These are phyloP conservation scores for Botrytis porri DNA, from an alignment of 2,329 filamentous ascomycete species.

Conservation along the genomic window DNA sequence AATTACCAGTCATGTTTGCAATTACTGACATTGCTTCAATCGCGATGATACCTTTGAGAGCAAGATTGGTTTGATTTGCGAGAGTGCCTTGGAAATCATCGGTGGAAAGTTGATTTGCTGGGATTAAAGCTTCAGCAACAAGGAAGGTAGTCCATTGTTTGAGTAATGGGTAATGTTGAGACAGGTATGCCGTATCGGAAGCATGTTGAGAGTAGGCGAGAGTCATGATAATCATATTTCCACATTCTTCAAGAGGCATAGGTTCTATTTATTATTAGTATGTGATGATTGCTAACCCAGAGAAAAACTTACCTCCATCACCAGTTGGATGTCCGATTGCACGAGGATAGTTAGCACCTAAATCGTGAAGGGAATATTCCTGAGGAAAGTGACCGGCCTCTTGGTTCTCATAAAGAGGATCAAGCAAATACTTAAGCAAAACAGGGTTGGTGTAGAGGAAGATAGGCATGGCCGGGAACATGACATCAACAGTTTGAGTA, in stretches of 20 bases:
- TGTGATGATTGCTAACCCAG: neutral
- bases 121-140: constrained; percentile 69
- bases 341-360: constrained; percentile 67
- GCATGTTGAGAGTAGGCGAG: constrained; percentile 64
- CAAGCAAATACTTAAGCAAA: constrained; percentile 56
- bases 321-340: constrained; percentile 67
- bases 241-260: constrained; percentile 76
- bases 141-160: constrained; percentile 78
- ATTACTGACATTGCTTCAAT: constrained; percentile 78
- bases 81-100: constrained; percentile 82
- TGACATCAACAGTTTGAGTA: constrained; percentile 83
- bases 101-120: constrained; percentile 73
- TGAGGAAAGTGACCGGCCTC: constrained; percentile 66
- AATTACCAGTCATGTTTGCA: constrained; percentile 57
- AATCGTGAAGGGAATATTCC: constrained; percentile 69
- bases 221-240: constrained; percentile 80
- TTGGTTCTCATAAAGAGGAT: constrained; percentile 65
- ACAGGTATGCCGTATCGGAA: constrained; percentile 53
- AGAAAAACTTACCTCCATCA: constrained; percentile 46
- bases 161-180: constrained; percentile 67
- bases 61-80: constrained; percentile 76
- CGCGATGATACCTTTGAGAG: constrained; percentile 79
- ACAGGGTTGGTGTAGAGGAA: constrained; percentile 76
- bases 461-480: constrained; percentile 80
- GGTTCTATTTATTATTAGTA: constrained; percentile 47